phyloP scores from a whole-genome alignment of 805 yeast genomes.

The Kodamaea neixiangensis region DNA sequence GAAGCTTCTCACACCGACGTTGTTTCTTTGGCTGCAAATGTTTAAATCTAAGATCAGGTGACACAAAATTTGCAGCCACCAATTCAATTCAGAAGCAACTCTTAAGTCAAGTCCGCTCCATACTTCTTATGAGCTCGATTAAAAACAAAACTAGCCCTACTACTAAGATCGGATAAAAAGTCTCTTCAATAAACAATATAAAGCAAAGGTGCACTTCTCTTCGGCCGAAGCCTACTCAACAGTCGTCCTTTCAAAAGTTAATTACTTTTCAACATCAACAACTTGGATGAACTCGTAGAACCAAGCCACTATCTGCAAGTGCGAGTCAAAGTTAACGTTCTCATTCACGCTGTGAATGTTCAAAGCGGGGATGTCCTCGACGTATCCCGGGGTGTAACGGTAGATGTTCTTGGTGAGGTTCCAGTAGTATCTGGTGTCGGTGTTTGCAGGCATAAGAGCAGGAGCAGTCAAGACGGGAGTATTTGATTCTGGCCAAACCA shows the following conservation, averaged over 20 bases:
- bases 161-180: no score
- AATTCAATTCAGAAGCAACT: no score
- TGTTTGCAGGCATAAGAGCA: conserved; percentile 56
- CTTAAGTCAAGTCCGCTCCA: no score
- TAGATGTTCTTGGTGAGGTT: conserved; percentile 53
- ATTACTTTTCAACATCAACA: conserved; percentile 13
- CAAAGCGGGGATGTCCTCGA: conserved; percentile 11
- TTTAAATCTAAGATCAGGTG: no score
- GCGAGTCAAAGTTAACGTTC: conserved; percentile 29
- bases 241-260: background rate
- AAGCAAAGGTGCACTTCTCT: background rate
- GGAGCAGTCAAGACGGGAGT: conserved; percentile 46
- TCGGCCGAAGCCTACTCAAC: background rate
- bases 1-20: no score
- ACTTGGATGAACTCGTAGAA: conserved; percentile 30
- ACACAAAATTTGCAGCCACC: no score
- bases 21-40: no score
- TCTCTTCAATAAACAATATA: background rate
- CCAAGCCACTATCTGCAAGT: conserved; percentile 37
- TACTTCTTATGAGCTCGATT: no score
- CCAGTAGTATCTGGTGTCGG: conserved; percentile 65
- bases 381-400: conserved; percentile 41
- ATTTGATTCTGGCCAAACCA: conserved; percentile 36
- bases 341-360: conserved; percentile 41
- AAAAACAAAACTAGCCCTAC: no score